Evolutionary conservation across 108 stramenopile genomes (phyloP), one percentile per base, ranked within the genome.

Genomic region (Fragilariopsis cylindrus): DNA sequence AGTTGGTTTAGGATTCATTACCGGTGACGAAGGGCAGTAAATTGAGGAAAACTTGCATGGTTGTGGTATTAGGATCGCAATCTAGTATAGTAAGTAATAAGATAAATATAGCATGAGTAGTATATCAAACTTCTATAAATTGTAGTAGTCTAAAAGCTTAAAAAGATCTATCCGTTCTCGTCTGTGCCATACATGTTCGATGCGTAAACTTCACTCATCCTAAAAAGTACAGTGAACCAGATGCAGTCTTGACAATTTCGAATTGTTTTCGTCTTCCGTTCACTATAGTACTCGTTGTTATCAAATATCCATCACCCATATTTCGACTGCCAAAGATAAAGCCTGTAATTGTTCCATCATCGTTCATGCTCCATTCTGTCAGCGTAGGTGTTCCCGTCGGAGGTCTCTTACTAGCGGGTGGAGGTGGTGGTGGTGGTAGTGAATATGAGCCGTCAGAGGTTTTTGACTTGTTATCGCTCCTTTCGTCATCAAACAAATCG

Each of bases 291-390:
- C 85, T 86, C 12, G 91, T 92, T 8, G 88, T 89, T 4, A 92
- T 70, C 48, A 71, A 57, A 41, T 86, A 84, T 8, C 87, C 87
- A 15, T 85, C 80, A 11, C 63, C 64, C 63, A 92, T 85, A 60
- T 69, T 76, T 3, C 78, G 60, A 16, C 88, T 89, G 13, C 87
- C 91, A 60, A 56, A 76, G 30, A 92, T 83, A 9, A 48, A 50
- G 7, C 91, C 91, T 0, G 87, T 74, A 52, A 92, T 87, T 8
- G 78, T 73, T 46, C 88, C 88, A 70, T 92, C 87, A 7, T 82
- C 68, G 39, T 86, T 88, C 73, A 84, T 45, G 44, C 52, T 80
- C 88, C 88, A 92, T 30, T 69, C 46, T 4, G 80, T 55, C 6
- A 84, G 60, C n/a, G 73, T 75, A 1, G 84, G 80, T 16, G 81